phyloP scores from a whole-genome alignment of 2,329 filamentous ascomycete species.

The Penicillium sp. region DNA sequence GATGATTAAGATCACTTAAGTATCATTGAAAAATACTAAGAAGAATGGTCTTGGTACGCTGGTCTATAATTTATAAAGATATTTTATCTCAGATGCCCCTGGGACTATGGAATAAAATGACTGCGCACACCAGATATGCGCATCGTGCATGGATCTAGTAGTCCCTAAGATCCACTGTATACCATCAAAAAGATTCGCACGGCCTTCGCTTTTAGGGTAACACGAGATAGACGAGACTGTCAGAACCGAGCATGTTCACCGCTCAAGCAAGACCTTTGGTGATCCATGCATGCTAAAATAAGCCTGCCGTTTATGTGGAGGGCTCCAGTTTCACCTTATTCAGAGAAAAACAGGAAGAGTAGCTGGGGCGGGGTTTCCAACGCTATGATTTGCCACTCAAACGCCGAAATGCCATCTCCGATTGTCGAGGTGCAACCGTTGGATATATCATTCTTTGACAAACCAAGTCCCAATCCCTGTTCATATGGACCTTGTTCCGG shows the following conservation, averaged over 20 bases:
- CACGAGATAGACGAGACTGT: not conserved
- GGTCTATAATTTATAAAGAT: conserved; percentile 2
- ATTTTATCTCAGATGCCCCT: not conserved
- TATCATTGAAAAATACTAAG: not conserved
- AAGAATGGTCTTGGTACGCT: not conserved
- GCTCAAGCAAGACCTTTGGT: not conserved
- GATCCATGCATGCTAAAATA: not conserved
- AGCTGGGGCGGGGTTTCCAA: not conserved
- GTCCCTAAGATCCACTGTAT: conserved; percentile 1
- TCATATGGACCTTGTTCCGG: not conserved
- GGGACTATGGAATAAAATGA: conserved; percentile 4
- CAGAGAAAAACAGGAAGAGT: not conserved
- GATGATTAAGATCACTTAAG: not conserved
- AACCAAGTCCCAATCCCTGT: not conserved
- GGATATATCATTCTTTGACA: not conserved
- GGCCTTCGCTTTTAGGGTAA: not conserved
- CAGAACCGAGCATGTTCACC: not conserved
- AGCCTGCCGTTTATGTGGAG: not conserved
- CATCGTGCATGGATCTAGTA: conserved; percentile 7
- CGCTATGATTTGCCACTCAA: not conserved
- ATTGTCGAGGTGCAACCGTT: not conserved
- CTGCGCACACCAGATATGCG: not conserved
- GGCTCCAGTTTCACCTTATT: not conserved
- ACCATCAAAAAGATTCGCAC: not conserved
- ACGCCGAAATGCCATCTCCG: not conserved